These are phyloP conservation scores for Sporothrix globosa DNA, from an alignment of 2,329 filamentous ascomycete genomes.

Conservation along the genomic window DNA sequence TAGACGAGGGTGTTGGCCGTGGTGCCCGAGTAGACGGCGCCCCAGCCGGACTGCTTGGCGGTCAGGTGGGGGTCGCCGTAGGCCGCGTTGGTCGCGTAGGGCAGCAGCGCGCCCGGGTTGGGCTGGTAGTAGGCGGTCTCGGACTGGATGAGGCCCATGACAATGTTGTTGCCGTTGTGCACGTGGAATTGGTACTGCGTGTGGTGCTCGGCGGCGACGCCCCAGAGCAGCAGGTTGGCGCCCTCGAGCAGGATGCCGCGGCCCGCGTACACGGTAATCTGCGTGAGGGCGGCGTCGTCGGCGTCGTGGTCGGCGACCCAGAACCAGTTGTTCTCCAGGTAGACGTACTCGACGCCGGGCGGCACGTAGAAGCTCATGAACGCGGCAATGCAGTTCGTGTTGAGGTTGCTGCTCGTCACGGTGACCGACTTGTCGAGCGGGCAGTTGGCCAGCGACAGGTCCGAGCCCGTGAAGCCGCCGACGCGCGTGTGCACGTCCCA, in stretches of 20 bases:
- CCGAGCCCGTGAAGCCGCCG: conserved; percentile 69
- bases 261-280: conserved; percentile 53
- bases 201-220: conserved; percentile 67
- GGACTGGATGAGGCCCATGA: conserved; percentile 68
- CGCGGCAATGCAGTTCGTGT: conserved; percentile 62
- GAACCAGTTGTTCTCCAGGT: conserved; percentile 61
- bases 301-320: conserved; percentile 67
- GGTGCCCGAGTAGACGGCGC: conserved; percentile 61
- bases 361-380: conserved; percentile 57
- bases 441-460: conserved; percentile 65
- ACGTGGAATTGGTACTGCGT: conserved; percentile 71
- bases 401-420: conserved; percentile 48
- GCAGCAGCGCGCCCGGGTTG: conserved; percentile 49
- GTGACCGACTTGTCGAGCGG: conserved; percentile 44
- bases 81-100: conserved; percentile 38
- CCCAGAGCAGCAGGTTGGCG: conserved; percentile 61
- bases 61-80: conserved; percentile 56
- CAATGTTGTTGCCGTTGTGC: conserved; percentile 61
- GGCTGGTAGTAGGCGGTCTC: conserved; percentile 75
- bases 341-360: conserved; percentile 48
- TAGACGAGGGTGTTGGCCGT: conserved; percentile 54
- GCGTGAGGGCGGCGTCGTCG: conserved; percentile 45
- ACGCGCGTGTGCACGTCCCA: conserved; percentile 69
- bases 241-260: conserved; percentile 55
- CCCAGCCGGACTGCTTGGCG: conserved; percentile 55